These are phyloP conservation scores for Hippophae rhamnoides DNA, from an alignment of 306 rosid genomes.

Conservation along the genomic window DNA sequence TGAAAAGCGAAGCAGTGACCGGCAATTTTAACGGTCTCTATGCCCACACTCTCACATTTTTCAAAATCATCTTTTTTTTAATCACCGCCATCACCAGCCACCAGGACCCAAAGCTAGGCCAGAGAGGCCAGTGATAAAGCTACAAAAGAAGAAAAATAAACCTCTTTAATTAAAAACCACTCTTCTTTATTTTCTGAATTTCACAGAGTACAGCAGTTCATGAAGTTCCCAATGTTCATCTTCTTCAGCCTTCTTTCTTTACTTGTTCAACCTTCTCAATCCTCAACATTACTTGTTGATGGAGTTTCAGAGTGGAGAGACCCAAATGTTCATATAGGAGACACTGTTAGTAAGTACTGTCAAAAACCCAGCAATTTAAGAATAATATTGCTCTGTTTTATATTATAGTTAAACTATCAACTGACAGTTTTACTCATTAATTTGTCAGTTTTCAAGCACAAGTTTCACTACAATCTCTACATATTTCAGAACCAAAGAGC, in stretches of 20 bases:
- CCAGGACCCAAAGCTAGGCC: too few relatives aligned
- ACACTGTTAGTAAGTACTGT: constrained; percentile 56
- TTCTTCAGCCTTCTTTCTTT: constrained; percentile 25
- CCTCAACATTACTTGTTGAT: constrained; percentile 52
- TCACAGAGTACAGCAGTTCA: background rate
- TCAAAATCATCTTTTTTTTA: constrained; percentile 24
- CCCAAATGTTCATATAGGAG: constrained; percentile 72
- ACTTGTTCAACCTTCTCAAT: constrained; percentile 42
- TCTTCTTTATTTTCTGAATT: too few relatives aligned
- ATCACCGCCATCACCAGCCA: too few relatives aligned
- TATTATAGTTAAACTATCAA: too few relatives aligned
- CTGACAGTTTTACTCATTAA: background rate
- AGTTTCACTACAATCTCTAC: constrained; percentile 61
- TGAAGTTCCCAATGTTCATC: constrained; percentile 39
- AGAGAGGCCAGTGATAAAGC: too few relatives aligned
- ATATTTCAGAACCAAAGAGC: constrained; percentile 80
- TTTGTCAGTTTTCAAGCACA: constrained; percentile 68
- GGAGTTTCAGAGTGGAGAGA: constrained; percentile 80
- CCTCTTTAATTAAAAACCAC: too few relatives aligned
- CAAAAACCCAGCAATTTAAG: too few relatives aligned
- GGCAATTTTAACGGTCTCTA: too few relatives aligned
- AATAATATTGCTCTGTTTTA: background rate
- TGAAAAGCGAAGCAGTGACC: constrained; percentile 12
- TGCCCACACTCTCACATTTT: constrained; percentile 46
- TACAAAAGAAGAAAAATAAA: too few relatives aligned